Percentiles rank a stretch among this genome's conserved stretches.
phyloP scores from a whole-genome alignment of 345 rosid species.

The Cardiospermum halicacabum region DNA sequence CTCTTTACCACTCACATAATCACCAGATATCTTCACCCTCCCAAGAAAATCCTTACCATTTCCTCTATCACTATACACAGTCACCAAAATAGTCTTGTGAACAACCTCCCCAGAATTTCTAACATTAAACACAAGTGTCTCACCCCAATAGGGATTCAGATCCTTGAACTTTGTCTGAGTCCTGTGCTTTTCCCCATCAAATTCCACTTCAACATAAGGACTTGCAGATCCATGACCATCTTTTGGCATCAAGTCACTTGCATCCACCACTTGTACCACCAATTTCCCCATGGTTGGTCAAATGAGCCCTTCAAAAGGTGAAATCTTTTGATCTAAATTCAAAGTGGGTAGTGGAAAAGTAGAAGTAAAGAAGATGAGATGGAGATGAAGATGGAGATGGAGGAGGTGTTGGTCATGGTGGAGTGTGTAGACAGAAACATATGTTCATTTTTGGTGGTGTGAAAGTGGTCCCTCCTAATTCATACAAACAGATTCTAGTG shows the following conservation, averaged over 20 bases:
- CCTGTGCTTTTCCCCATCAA: constrained; percentile 51
- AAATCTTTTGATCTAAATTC: not conserved
- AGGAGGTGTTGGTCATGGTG: constrained; percentile 17
- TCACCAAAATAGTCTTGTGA: constrained; percentile 44
- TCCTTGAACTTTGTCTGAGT: constrained; percentile 63
- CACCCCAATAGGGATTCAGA: constrained; percentile 73
- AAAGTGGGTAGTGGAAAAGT: constrained; percentile 17
- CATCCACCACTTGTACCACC: constrained; percentile 68
- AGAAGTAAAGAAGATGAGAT: constrained; percentile 14
- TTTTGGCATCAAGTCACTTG: constrained; percentile 75
- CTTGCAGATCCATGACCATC: constrained; percentile 81
- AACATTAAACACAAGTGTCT: constrained; percentile 54
- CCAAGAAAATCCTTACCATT: constrained; percentile 61
- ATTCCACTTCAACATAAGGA: constrained; percentile 64
- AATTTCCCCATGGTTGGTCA: constrained; percentile 51
- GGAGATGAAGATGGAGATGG: constrained; percentile 9
- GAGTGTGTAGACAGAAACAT: constrained; percentile 30
- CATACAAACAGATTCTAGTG: constrained; percentile 16
- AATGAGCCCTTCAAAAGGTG: not conserved
- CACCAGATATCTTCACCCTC: constrained; percentile 69
- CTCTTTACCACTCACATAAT: constrained; percentile 48
- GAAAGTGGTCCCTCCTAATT: not conserved
- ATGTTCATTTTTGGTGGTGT: constrained; percentile 8
- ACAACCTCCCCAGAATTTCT: constrained; percentile 36
- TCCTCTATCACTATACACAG: constrained; percentile 47